These are phyloP conservation scores for Rhytidhysteron rufulum DNA, from an alignment of 2,329 filamentous ascomycete species.

Conservation along the genomic window DNA sequence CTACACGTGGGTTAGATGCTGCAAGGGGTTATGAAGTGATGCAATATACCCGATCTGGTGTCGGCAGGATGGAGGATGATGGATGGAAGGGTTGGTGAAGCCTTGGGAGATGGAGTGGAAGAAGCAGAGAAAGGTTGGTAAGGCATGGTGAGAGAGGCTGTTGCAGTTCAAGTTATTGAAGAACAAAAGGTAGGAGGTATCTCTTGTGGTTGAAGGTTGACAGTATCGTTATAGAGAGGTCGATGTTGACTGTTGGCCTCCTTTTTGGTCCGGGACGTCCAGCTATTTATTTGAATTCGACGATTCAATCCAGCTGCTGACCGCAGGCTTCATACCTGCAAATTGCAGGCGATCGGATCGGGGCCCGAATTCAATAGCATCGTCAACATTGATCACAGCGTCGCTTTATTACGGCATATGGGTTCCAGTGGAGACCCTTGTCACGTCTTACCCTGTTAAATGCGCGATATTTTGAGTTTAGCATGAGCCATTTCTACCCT, in stretches of 20 bases:
- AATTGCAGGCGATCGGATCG: not conserved
- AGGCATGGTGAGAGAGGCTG: conserved; percentile 27
- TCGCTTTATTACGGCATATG: not conserved
- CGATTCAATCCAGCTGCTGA: not conserved
- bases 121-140: conserved; percentile 34
- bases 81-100: conserved; percentile 27
- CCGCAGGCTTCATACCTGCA: not conserved
- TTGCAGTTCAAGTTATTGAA: not conserved
- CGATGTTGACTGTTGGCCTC: not conserved
- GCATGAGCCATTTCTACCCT: not conserved
- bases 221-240: not conserved
- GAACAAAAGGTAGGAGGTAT: not conserved
- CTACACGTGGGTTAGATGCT: conserved; percentile 29
- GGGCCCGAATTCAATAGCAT: not conserved
- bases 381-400: not conserved
- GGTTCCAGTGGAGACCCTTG: not conserved
- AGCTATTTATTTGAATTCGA: not conserved
- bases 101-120: conserved; percentile 30
- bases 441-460: not conserved
- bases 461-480: not conserved
- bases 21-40: conserved; percentile 30
- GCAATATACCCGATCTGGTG: conserved; percentile 40
- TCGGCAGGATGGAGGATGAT: conserved; percentile 38
- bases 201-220: not conserved
- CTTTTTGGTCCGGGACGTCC: not conserved